A percentile compares a stretch with the other conserved stretches of the same genome.
phyloP scores from a whole-genome alignment of 805 yeast genomes.

The Teunomyces atbi region DNA sequence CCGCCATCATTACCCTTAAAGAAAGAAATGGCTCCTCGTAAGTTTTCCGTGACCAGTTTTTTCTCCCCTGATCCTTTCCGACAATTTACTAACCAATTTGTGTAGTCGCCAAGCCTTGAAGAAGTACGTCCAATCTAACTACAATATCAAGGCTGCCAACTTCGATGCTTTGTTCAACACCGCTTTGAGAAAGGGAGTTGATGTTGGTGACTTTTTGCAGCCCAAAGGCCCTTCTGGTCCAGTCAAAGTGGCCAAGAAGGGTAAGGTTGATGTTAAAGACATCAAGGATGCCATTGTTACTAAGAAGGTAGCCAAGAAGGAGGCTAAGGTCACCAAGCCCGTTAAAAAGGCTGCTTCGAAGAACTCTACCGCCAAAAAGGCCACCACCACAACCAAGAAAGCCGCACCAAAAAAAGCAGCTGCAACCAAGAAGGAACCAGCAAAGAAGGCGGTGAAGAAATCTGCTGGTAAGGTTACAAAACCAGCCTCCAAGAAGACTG shows the following conservation, averaged over 20 bases:
- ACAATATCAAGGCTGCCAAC: constrained; percentile 54
- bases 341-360: constrained; percentile 12
- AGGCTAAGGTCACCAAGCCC: constrained; percentile 9
- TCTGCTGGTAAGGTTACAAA: constrained; percentile 11
- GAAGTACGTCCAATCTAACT: constrained; percentile 70
- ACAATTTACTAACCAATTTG: constrained; percentile 15
- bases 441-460: constrained; percentile 5
- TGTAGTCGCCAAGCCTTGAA: constrained; percentile 82
- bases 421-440: constrained; percentile 15
- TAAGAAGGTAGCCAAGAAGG: constrained; percentile 21
- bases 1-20: constrained; percentile 67
- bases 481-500: constrained; percentile 11
- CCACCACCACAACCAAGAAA: constrained; percentile 6
- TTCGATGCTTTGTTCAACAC: constrained; percentile 75
- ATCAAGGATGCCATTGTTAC: constrained; percentile 24
- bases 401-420: constrained; percentile 4
- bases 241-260: constrained; percentile 59
- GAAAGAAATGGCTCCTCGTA: constrained; percentile 79
- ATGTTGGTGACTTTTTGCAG: constrained; percentile 70
- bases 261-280: constrained; percentile 13
- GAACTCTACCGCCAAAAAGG: constrained; percentile 9
- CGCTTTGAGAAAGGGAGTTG: constrained; percentile 80
- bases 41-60: constrained; percentile 23
- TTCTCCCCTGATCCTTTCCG: constrained; percentile 3
- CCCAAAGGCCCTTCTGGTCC: constrained; percentile 93